These are phyloP conservation scores for Kwoniella dendrophila DNA, from an alignment of 768 basidiomycete species.

Conservation along the genomic window DNA sequence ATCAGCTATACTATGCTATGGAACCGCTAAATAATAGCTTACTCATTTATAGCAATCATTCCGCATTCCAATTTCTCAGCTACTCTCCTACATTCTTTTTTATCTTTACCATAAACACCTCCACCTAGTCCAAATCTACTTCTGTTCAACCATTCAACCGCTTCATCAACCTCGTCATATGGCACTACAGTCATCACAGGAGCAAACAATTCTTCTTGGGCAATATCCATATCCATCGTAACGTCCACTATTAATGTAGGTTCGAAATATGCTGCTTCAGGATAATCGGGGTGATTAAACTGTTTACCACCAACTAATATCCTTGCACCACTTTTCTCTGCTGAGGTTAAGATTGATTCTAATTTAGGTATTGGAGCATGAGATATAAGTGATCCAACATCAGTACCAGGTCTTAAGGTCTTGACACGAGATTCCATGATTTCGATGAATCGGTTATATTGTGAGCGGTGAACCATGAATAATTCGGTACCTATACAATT, in stretches of 20 bases:
- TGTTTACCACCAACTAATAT: conserved; percentile 68
- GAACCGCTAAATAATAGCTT: conserved; percentile 56
- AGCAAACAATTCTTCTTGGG: conserved; percentile 87
- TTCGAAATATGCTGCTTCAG: conserved; percentile 77
- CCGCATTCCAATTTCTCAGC: conserved; percentile 84
- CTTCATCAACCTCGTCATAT: conserved; percentile 81
- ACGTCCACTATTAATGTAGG: conserved; percentile 87
- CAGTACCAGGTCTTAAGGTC: conserved; percentile 73
- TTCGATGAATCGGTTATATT: conserved; percentile 74
- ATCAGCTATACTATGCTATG: conserved; percentile 63
- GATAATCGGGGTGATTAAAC: conserved; percentile 68
- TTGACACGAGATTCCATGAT: conserved; percentile 64
- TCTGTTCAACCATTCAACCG: conserved; percentile 81
- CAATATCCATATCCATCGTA: conserved; percentile 70
- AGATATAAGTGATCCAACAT: conserved; percentile 86
- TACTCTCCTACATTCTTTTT: conserved; percentile 73
- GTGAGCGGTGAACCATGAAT: conserved; percentile 76
- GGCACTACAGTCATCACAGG: conserved; percentile 84
- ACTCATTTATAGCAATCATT: conserved; percentile 97
- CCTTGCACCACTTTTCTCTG: conserved; percentile 69
- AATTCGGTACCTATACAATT: conserved; percentile 98
- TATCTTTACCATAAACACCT: conserved; percentile 87
- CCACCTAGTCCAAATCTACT: conserved; percentile 90
- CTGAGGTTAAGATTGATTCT: conserved; percentile 69
- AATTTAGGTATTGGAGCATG: conserved; percentile 70